A percentile compares a stretch with the other conserved stretches of the same genome.
phyloP scores from a whole-genome alignment of 1,139 yeast genomes.

The Scheffersomyces illinoinensis region DNA sequence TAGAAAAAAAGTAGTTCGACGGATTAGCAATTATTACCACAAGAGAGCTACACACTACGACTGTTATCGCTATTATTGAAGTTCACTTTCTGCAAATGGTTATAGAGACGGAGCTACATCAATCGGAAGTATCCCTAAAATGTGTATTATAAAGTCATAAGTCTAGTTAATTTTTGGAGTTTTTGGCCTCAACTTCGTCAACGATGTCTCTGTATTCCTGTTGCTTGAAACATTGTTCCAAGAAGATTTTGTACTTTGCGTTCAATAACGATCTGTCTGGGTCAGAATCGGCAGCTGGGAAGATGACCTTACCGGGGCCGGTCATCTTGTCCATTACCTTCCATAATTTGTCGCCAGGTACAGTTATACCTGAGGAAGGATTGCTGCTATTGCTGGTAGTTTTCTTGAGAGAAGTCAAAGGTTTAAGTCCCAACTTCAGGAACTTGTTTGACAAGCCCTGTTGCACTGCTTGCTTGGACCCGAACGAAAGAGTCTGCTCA shows the following conservation, averaged over 20 bases:
- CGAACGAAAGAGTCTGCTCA: slow-evolving; percentile 56
- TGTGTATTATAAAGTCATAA: neutral
- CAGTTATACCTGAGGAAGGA: slow-evolving; percentile 15
- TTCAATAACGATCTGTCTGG: slow-evolving; percentile 71
- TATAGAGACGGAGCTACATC: neutral
- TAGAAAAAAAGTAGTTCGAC: too few relatives aligned
- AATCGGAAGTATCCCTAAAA: neutral
- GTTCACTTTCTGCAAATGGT: neutral
- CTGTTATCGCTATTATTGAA: neutral
- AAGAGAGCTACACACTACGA: too few relatives aligned
- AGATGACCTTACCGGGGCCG: slow-evolving; percentile 77
- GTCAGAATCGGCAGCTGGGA: slow-evolving; percentile 57
- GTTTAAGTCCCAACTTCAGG: slow-evolving; percentile 38
- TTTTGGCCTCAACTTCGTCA: slow-evolving; percentile 52
- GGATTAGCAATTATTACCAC: too few relatives aligned
- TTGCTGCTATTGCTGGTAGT: slow-evolving; percentile 11
- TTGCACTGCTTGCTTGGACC: slow-evolving; percentile 53
- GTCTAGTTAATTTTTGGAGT: slow-evolving; percentile 11
- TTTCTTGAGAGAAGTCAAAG: slow-evolving; percentile 26
- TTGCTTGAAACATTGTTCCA: slow-evolving; percentile 85
- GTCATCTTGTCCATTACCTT: slow-evolving; percentile 81
- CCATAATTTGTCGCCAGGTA: slow-evolving; percentile 71
- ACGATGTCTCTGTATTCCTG: slow-evolving; percentile 71
- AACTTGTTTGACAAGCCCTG: slow-evolving; percentile 47
- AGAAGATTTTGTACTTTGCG: slow-evolving; percentile 79